Evolutionary conservation across 495 filamentous ascomycete species (phyloP), one percentile per base, ranked within the genome.

Genomic region (Neurospora sp.): DNA sequence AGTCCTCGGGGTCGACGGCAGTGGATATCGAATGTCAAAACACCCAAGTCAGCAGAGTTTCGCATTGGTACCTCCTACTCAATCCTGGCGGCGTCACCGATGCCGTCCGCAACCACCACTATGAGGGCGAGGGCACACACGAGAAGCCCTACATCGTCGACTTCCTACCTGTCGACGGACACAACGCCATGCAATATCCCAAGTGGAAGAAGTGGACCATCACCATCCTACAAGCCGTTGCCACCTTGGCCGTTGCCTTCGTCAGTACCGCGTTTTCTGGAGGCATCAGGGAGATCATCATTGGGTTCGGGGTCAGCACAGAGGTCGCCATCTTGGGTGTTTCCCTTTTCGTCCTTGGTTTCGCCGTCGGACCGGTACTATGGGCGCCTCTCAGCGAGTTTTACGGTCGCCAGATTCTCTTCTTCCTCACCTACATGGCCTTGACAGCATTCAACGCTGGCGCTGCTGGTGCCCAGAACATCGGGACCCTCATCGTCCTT

Each of bases 221-320:
- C 72, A 91, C 91, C 1, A 74, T 88, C 65, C 59, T 90, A 16
- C 87, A 90, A 68, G 91, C 92, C 37, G 73, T 92, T 44, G 87
- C 91, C 20, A 92, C 91, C 0, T 84, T 95, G 69, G 89, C 90
- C 27, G 91, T 95, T 35, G 84, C 93, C 18, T 89, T 96, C 74
- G 91, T 90, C 41, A 93, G 91, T 9, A 93, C 92, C 1, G 92
- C 92, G 12, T 94, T 91, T 75, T 83, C 91, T 39, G 91, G 92
- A 42, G 93, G 92, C 76, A 81, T 92, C 14, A 78, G 79, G n/a
- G 82, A 91, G 73, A 88, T 93, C 69, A 82, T 88, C 73, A 39
- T 27, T 16, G 81, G 89, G 38, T 93, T 93, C 74, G 45, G 85
- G n/a, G 84, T 91, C 48, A 86, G 86, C 45, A 78, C 83, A 3